phyloP scores from a whole-genome alignment of 2,329 filamentous ascomycete genomes.

The Claviceps pazoutovae region DNA sequence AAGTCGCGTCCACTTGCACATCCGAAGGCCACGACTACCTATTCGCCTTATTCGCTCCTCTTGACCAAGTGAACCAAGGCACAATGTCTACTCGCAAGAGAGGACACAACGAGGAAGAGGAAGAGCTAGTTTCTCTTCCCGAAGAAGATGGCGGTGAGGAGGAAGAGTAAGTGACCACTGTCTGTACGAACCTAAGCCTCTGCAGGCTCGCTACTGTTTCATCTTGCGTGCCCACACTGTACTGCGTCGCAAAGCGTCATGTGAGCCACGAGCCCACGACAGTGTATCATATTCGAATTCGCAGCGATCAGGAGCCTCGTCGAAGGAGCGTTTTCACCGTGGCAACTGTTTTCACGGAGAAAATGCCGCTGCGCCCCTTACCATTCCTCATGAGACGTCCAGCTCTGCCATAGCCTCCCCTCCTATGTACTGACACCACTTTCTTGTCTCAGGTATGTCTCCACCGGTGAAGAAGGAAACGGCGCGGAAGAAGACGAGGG shows the following conservation, averaged over 20 bases:
- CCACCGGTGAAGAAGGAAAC: slow-evolving; percentile 26
- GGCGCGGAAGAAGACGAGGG: slow-evolving; percentile 25
- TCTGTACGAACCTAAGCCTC: background rate
- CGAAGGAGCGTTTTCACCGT: background rate
- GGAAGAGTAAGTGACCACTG: slow-evolving; percentile 33
- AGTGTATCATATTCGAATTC: background rate
- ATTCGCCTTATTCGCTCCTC: background rate
- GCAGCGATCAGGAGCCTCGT: background rate
- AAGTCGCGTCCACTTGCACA: slow-evolving; percentile 5
- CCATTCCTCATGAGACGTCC: background rate
- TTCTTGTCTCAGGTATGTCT: slow-evolving; percentile 19
- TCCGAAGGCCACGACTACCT: background rate
- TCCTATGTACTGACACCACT: background rate
- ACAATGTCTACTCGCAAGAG: slow-evolving; percentile 39
- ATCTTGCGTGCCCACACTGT: background rate
- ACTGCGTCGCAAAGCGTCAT: background rate
- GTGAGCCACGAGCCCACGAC: background rate
- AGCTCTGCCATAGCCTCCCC: background rate
- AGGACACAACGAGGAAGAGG: slow-evolving; percentile 44
- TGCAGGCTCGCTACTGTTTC: no score
- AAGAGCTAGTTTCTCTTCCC: slow-evolving; percentile 40
- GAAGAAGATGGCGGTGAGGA: slow-evolving; percentile 39
- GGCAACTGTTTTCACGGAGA: background rate
- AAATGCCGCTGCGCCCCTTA: background rate
- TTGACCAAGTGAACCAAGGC: background rate